Evolutionary conservation across 495 filamentous ascomycete genomes (phyloP).

Genomic region (Hypoxylon intermedium): DNA sequence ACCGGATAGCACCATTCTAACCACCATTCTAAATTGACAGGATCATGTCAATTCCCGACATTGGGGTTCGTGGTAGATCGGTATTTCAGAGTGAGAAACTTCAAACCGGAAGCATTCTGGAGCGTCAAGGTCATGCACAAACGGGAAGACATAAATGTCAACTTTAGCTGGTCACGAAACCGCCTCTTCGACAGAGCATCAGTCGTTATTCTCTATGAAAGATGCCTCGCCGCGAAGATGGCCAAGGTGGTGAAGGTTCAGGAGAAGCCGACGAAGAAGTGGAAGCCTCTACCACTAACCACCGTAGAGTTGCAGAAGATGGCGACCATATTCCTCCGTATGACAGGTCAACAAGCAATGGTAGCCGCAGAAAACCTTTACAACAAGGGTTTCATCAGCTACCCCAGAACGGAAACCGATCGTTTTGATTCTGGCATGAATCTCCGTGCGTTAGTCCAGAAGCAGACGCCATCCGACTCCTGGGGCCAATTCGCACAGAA

Average conservation of each 20-base stretch:
- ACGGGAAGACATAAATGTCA: conserved; percentile 78
- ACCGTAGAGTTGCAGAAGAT: conserved; percentile 99
- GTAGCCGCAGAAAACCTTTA: conserved; percentile 88
- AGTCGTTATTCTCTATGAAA: conserved; percentile 82
- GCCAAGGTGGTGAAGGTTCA: conserved; percentile 83
- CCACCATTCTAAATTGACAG: conserved; percentile 50
- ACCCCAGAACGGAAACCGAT: conserved; percentile 96
- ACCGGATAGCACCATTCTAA: conserved; percentile 16
- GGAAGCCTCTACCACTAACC: conserved; percentile 90
- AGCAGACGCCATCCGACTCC: conserved; percentile 73
- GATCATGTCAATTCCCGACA: conserved; percentile 96
- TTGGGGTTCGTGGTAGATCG: conserved; percentile 96
- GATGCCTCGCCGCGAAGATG: conserved; percentile 76
- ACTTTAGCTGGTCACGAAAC: conserved; percentile 82
- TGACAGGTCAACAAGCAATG: conserved; percentile 90
- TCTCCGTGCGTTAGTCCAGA: conserved; percentile 78
- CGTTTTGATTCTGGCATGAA: conserved; percentile 93
- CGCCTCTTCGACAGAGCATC: conserved; percentile 87
- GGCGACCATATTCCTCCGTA: conserved; percentile 81
- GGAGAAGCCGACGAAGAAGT: conserved; percentile 91
- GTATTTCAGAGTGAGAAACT: conserved; percentile 90
- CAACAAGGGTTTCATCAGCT: conserved; percentile 93
- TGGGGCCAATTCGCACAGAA: conserved; percentile 88
- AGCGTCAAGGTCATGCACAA: conserved; percentile 82
- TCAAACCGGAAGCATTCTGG: conserved; percentile 94